Conservation (phyloP, 495 filamentous ascomycete species). For the Neurospora sp. region DNA sequence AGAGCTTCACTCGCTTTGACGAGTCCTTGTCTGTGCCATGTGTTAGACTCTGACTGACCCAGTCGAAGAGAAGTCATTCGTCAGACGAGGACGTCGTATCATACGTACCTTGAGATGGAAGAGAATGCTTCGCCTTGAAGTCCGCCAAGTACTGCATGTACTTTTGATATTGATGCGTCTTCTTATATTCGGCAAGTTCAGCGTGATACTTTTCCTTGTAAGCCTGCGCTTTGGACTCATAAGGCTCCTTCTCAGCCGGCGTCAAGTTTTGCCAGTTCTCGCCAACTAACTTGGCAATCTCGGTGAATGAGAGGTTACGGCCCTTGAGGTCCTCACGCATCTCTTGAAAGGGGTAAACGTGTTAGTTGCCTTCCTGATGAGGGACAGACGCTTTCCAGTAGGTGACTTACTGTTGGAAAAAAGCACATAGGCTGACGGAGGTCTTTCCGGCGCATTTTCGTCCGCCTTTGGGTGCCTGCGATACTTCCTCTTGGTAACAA, state of each 20-base stretch:
- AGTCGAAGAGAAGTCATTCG: neutral
- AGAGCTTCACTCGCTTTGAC: constrained; percentile 33
- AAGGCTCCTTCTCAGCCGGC: constrained; percentile 55
- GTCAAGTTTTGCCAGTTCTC: constrained; percentile 67
- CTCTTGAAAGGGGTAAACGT: constrained; percentile 30
- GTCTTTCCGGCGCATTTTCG: constrained; percentile 66
- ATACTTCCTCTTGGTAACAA: constrained; percentile 58
- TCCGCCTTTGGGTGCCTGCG: constrained; percentile 73
- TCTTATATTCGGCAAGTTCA: constrained; percentile 62
- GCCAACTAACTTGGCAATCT: constrained; percentile 72
- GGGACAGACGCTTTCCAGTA: neutral
- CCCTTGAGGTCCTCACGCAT: constrained; percentile 65
- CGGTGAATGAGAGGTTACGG: constrained; percentile 64
- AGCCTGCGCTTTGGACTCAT: constrained; percentile 54
- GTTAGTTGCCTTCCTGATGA: neutral
- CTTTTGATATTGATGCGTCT: constrained; percentile 49
- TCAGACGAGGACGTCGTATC: neutral
- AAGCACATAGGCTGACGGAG: constrained; percentile 72
- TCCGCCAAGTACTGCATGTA: constrained; percentile 61
- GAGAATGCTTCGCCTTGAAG: constrained; percentile 57
- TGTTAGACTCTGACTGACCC: neutral
- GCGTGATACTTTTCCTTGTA: constrained; percentile 63
- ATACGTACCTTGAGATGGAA: constrained; percentile 34
- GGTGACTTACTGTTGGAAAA: constrained; percentile 64
- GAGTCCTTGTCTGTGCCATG: constrained; percentile 31